These are phyloP conservation scores for Penicillium sp. DNA, from an alignment of 2,329 filamentous ascomycete species.

Conservation along the genomic window DNA sequence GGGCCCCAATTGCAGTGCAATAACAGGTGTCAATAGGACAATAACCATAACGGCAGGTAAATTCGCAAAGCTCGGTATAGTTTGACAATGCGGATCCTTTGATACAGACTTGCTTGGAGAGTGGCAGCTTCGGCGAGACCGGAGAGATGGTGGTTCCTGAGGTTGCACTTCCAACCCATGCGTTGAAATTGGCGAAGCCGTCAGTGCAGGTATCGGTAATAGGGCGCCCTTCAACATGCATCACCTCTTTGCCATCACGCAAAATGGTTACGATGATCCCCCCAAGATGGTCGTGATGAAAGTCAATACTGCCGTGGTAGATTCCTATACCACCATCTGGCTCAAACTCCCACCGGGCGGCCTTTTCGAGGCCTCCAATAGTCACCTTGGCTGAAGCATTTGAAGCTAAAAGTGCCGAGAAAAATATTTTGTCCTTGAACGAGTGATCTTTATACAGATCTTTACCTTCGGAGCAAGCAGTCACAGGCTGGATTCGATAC, in stretches of 20 bases:
- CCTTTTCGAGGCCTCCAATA: slow-evolving; percentile 27
- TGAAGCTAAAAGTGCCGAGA: slow-evolving; percentile 33
- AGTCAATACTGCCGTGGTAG: slow-evolving; percentile 31
- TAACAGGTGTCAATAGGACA: slow-evolving; percentile 12
- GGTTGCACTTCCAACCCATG: slow-evolving; percentile 31
- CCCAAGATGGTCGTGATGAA: slow-evolving; percentile 17
- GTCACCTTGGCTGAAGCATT: slow-evolving; percentile 28
- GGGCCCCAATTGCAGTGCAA: slow-evolving; percentile 10
- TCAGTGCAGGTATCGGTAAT: slow-evolving; percentile 25
- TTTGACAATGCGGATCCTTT: slow-evolving; percentile 5
- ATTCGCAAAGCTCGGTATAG: slow-evolving; percentile 7
- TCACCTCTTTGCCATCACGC: slow-evolving; percentile 18
- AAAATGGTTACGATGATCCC: slow-evolving; percentile 26
- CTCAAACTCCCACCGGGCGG: slow-evolving; percentile 23
- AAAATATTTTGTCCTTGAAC: slow-evolving; percentile 23
- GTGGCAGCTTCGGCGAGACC: slow-evolving; percentile 2
- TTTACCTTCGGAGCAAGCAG: slow-evolving; percentile 7
- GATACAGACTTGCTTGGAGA: slow-evolving; percentile 9
- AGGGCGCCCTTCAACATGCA: slow-evolving; percentile 20
- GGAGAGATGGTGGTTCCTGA: slow-evolving; percentile 1
- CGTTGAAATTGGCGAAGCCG: slow-evolving; percentile 35
- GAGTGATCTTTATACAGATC: background rate
- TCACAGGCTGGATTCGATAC: slow-evolving; percentile 8
- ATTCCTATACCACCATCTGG: slow-evolving; percentile 30
- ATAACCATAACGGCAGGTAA: slow-evolving; percentile 11